phyloP scores from a whole-genome alignment of 306 rosid species.

The Datisca glomerata region DNA sequence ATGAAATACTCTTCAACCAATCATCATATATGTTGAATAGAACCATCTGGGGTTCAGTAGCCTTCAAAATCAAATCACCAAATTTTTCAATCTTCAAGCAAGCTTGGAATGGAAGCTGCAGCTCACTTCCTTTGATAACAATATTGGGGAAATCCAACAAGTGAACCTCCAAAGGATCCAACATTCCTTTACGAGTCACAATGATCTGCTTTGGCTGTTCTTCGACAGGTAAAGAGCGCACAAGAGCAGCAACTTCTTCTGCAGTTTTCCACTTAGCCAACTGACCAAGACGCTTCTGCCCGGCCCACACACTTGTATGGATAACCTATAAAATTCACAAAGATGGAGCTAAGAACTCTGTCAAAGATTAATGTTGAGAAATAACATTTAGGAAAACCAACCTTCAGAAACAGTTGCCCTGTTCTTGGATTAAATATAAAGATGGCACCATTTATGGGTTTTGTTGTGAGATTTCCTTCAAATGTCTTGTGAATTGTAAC shows the following conservation, averaged over 20 bases:
- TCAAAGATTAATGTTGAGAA: too few relatives aligned
- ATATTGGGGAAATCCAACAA: constrained; percentile 91
- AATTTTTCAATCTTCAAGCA: constrained; percentile 97
- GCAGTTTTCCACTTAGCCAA: constrained; percentile 99
- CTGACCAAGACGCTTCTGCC: constrained; percentile 99
- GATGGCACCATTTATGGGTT: constrained; percentile 96
- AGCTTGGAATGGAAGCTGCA: constrained; percentile 99
- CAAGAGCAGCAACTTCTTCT: constrained; percentile 99
- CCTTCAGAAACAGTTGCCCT: constrained; percentile 92
- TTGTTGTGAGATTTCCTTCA: constrained; percentile 97
- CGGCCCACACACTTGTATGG: constrained; percentile 99
- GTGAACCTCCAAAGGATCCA: constrained; percentile 97
- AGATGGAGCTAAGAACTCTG: too few relatives aligned
- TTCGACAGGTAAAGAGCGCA: constrained; percentile 93
- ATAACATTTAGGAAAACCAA: constrained; percentile 12
- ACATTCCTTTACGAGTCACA: constrained; percentile 98
- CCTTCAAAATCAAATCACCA: constrained; percentile 96
- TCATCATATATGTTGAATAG: constrained; percentile 97
- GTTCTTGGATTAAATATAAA: constrained; percentile 98
- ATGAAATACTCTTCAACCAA: constrained; percentile 96
- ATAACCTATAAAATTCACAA: constrained; percentile 64
- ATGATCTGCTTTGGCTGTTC: constrained; percentile 98
- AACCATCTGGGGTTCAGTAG: constrained; percentile 99
- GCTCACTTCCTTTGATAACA: constrained; percentile 97
- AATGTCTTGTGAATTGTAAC: constrained; percentile 97